Evolutionary conservation across 768 basidiomycete genomes (phyloP).

Genomic region (Lentinula detonsa): DNA sequence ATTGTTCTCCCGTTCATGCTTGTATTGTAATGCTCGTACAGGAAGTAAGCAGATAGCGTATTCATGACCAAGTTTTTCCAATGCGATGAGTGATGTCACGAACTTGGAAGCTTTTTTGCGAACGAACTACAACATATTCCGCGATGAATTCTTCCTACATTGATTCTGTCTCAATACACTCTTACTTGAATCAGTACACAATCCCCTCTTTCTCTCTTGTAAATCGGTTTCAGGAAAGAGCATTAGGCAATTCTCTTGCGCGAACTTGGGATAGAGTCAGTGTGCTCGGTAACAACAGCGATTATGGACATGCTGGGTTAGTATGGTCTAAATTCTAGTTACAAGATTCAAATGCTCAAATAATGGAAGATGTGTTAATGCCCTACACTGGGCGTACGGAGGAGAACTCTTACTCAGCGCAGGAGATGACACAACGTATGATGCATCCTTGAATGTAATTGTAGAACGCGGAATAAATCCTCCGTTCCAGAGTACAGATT

Average conservation of each 20-base stretch:
- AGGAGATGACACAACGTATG: constrained; percentile 67
- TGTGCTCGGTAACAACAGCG: constrained; percentile 55
- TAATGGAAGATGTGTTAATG: constrained; percentile 62
- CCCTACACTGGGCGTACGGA: constrained; percentile 64
- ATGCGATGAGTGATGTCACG: no score
- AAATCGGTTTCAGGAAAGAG: not conserved
- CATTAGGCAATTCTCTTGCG: not conserved
- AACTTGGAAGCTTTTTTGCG: no score
- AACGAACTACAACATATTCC: not conserved
- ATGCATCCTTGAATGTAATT: constrained; percentile 12
- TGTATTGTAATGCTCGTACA: not conserved
- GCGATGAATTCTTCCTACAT: not conserved
- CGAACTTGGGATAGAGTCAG: constrained; percentile 54
- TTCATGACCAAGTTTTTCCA: no score
- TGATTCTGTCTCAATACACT: no score
- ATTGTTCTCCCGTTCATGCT: not conserved
- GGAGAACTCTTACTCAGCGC: constrained; percentile 63
- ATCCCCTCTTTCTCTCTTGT: not conserved
- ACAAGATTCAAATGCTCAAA: not conserved
- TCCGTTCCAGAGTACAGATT: constrained; percentile 53
- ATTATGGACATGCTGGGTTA: constrained; percentile 66
- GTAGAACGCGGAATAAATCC: not conserved
- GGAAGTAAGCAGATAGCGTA: not conserved
- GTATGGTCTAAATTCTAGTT: constrained; percentile 8
- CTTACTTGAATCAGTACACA: not conserved